Evolutionary conservation across 169 alveolate genomes (phyloP), one percentile per base, ranked within the genome.

Genomic region (Cryptosporidium muris): DNA sequence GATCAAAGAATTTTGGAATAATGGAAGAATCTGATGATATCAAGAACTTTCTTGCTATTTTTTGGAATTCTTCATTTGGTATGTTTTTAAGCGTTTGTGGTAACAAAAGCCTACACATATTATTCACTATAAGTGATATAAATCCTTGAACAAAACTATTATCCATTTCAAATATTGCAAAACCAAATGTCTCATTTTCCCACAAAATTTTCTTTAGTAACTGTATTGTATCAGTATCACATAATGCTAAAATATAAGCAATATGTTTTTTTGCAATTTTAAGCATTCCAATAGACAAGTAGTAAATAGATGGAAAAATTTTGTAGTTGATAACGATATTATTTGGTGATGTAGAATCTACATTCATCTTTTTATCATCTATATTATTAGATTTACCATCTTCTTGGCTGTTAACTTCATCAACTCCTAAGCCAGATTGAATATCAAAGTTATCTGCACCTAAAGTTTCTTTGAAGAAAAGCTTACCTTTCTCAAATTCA

Each of bases 61-160:
- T 42, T 12, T 34, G 14, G 7, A 74, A 60, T 43, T 25, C 16
- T 34, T 45, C 68, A 42, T 74, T 74, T 16, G 85, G 85, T 9
- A 74, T 60, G 2, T 63, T 58, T 7, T 7, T 43, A 2, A 74
- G 85, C 9, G 74, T 74, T 37, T 74, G 85, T 3, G 85, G 74
- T 8, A 74, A 68, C 85, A 74, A 58, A 11, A 58, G 9, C 9
- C 67, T 74, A 37, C 74, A 56, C 85, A 74, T 74, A 11, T 63
- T 68, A 3, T 54, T 5, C 34, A 74, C 37, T 5, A 74, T 16
- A 9, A 68, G 60, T 14, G 54, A 47, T 42, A 74, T 47, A 74
- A 74, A 43, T 3, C 85, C 85, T 1, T 12, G n/a, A 42, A 62
- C 8, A 62, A 74, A 74, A 1, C 8, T 37, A 48, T 62, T 64